phyloP scores from a whole-genome alignment of 2,329 filamentous ascomycete genomes.

The Pyrenochaeta sp. region DNA sequence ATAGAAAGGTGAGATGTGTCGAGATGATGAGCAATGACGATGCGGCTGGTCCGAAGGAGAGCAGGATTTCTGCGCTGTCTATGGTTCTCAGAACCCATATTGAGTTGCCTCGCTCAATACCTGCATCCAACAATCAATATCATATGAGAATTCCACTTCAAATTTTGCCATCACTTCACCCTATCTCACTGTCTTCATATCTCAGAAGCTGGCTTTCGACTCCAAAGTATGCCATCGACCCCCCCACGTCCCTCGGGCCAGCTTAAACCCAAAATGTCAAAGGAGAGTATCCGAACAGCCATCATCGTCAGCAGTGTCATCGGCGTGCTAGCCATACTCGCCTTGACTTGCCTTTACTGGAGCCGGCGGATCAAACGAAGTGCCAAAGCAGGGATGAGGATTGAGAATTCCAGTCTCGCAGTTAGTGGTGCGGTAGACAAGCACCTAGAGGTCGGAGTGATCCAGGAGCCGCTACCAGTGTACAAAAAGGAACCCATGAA shows the following conservation, averaged over 20 bases:
- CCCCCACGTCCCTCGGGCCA: not conserved
- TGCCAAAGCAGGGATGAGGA: conserved; percentile 3
- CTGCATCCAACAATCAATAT: not conserved
- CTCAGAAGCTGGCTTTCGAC: not conserved
- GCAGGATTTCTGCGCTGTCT: not conserved
- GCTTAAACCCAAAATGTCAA: not conserved
- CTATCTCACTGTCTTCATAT: not conserved
- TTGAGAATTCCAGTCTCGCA: not conserved
- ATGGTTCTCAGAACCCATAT: not conserved
- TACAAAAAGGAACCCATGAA: conserved; percentile 9
- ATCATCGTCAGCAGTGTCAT: conserved; percentile 14
- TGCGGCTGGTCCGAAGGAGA: not conserved
- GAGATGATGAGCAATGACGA: not conserved
- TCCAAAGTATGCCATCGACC: conserved; percentile 9
- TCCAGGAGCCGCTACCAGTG: conserved; percentile 16
- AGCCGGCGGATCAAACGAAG: conserved; percentile 6
- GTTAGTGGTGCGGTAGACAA: not conserved
- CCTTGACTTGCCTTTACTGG: conserved; percentile 2
- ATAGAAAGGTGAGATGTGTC: not conserved
- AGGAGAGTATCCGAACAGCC: conserved; percentile 6
- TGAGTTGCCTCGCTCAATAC: not conserved
- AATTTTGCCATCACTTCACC: not conserved
- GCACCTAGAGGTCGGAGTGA: conserved; percentile 12
- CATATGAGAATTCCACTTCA: not conserved
- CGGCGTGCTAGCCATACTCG: conserved; percentile 5